phyloP scores from a whole-genome alignment of 2,329 filamentous ascomycete species.

The Alternaria novae-zelandiae region DNA sequence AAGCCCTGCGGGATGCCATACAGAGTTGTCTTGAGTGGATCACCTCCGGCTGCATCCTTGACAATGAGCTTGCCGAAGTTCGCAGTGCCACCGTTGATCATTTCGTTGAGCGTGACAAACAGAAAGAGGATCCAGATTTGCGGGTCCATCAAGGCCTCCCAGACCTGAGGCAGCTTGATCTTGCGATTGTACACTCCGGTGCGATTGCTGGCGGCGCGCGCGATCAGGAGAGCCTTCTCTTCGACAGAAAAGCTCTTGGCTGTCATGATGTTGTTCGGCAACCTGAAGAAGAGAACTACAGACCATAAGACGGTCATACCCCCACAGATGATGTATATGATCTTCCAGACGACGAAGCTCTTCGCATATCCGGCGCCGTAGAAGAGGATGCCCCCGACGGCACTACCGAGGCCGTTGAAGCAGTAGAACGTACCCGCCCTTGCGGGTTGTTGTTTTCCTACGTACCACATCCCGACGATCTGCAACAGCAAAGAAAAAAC shows the following conservation, averaged over 20 bases:
- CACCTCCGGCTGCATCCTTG: constrained; percentile 53
- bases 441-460: constrained; percentile 23
- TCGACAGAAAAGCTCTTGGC: constrained; percentile 52
- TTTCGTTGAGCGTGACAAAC: constrained; percentile 60
- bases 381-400: constrained; percentile 41
- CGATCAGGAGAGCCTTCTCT: constrained; percentile 54
- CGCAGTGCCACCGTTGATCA: constrained; percentile 60
- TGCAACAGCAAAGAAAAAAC: not conserved
- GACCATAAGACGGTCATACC: constrained; percentile 56
- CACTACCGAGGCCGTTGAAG: constrained; percentile 26
- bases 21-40: constrained; percentile 57
- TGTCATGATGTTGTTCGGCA: constrained; percentile 52
- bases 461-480: constrained; percentile 15
- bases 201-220: constrained; percentile 45
- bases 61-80: constrained; percentile 65
- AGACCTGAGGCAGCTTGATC: constrained; percentile 58
- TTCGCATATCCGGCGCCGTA: constrained; percentile 53
- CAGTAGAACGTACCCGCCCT: constrained; percentile 33
- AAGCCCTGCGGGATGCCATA: constrained; percentile 63
- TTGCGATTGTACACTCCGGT: constrained; percentile 55
- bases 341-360: constrained; percentile 53
- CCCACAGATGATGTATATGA: constrained; percentile 55
- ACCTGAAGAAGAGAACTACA: constrained; percentile 47
- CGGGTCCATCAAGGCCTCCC: constrained; percentile 54
- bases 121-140: constrained; percentile 56